These are phyloP conservation scores for Phlyctochytrium bullatum DNA, from an alignment of 192 early-diverging fungal species.

Conservation along the genomic window DNA sequence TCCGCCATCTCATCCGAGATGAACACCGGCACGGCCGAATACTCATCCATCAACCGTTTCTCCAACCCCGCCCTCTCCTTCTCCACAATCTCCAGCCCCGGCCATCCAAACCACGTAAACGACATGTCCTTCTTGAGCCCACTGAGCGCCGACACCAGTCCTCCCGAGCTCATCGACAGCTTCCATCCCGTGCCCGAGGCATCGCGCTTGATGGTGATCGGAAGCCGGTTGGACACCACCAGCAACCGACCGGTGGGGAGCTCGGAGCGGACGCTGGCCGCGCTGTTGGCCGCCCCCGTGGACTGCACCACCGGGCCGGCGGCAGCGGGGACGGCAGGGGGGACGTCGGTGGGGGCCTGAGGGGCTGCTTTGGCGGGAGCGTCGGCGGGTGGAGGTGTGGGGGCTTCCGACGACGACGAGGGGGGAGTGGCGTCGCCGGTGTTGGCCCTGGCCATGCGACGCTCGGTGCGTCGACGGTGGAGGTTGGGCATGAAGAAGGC, in stretches of 20 bases:
- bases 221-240: slow-evolving; percentile 95
- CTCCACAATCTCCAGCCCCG: slow-evolving; percentile 54
- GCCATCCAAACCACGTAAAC: slow-evolving; percentile 99
- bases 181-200: slow-evolving; percentile 54
- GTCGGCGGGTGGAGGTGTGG: not conserved
- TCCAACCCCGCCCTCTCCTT: slow-evolving; percentile 71
- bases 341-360: not conserved
- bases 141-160: slow-evolving; percentile 90
- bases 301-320: not conserved
- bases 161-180: slow-evolving; percentile 89
- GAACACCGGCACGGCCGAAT: slow-evolving; percentile 92
- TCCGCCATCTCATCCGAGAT: slow-evolving; percentile 90
- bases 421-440: not conserved
- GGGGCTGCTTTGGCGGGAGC: not conserved
- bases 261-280: too few species aligned
- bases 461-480: not conserved
- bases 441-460: too few species aligned
- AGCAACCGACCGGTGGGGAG: slow-evolving; percentile 39
- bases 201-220: slow-evolving; percentile 76
- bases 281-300: not conserved
- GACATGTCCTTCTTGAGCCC: slow-evolving; percentile 93
- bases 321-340: not conserved
- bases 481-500: slow-evolving; percentile 1
- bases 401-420: not conserved
- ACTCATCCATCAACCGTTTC: slow-evolving; percentile 67